These are phyloP conservation scores for Amanita thiersii DNA, from an alignment of 768 basidiomycete genomes.

Conservation along the genomic window DNA sequence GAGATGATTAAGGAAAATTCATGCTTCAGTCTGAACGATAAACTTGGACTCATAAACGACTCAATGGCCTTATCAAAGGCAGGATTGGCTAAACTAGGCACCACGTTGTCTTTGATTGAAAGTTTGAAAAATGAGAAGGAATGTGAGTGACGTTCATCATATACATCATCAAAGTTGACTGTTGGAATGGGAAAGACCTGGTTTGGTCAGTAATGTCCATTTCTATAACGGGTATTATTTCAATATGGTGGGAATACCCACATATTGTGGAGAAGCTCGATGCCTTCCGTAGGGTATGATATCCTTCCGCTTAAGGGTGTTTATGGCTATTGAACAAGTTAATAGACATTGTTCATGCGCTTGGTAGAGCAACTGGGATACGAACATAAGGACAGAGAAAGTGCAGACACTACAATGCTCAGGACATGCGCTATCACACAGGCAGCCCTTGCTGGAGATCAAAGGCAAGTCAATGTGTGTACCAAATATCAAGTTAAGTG, in stretches of 20 bases:
- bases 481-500: not conserved
- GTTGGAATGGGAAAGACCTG: slow-evolving; percentile 43
- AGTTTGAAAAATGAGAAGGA: slow-evolving; percentile 70
- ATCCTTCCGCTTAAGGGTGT: not conserved
- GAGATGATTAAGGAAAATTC: slow-evolving; percentile 63
- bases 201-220: slow-evolving; percentile 71
- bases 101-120: slow-evolving; percentile 65
- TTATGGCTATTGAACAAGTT: slow-evolving; percentile 7
- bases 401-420: slow-evolving; percentile 58
- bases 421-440: slow-evolving; percentile 65
- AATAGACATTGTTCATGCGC: slow-evolving; percentile 60
- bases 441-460: slow-evolving; percentile 24
- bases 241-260: slow-evolving; percentile 80
- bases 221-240: slow-evolving; percentile 44
- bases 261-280: slow-evolving; percentile 46
- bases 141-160: slow-evolving; percentile 50
- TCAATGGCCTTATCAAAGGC: slow-evolving; percentile 73
- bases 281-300: slow-evolving; percentile 49
- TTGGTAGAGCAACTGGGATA: slow-evolving; percentile 75
- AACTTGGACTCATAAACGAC: slow-evolving; percentile 85
- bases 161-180: not conserved
- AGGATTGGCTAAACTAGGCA: slow-evolving; percentile 70
- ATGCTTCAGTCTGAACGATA: slow-evolving; percentile 74
- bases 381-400: slow-evolving; percentile 59
- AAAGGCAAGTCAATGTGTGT: slow-evolving; percentile 15